Conservation (phyloP, 352 stramenopile species). For the Aphanomyces stellatus region DNA sequence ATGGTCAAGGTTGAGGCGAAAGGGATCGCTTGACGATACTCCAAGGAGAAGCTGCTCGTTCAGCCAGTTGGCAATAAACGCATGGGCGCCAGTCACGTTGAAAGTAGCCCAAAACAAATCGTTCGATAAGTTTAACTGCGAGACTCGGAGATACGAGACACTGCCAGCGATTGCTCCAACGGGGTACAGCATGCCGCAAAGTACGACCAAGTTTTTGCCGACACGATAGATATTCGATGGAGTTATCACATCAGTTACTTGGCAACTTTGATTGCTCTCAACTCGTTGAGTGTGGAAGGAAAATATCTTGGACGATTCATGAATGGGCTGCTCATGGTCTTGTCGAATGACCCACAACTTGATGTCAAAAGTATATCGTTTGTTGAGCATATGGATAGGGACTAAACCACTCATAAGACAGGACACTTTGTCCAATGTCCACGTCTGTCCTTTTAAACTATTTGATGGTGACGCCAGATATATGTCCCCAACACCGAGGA, state of each 20-base stretch:
- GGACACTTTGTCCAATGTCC: neutral
- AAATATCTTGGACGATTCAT: neutral
- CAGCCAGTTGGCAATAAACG: neutral
- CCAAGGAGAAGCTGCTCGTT: neutral
- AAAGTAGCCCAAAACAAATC: conserved; percentile 12
- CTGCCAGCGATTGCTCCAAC: neutral
- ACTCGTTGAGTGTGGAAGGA: neutral
- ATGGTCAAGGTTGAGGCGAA: neutral
- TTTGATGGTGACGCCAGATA: too few species aligned
- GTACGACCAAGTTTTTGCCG: too few species aligned
- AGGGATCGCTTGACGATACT: neutral
- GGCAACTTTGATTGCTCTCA: too few species aligned
- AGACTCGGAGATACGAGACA: neutral
- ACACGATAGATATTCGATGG: too few species aligned
- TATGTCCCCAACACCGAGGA: too few species aligned
- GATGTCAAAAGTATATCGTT: neutral
- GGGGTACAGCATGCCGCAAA: too few species aligned
- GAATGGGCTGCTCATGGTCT: too few species aligned
- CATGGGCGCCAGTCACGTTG: neutral
- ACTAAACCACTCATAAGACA: neutral
- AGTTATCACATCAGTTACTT: too few species aligned
- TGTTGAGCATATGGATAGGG: too few species aligned
- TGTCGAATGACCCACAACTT: neutral
- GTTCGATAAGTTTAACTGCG: neutral
- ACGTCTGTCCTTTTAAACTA: too few species aligned